Evolutionary conservation across 2,329 filamentous ascomycete genomes (phyloP), one percentile per base, ranked within the genome.

Genomic region (Blastomyces gilchristii): DNA sequence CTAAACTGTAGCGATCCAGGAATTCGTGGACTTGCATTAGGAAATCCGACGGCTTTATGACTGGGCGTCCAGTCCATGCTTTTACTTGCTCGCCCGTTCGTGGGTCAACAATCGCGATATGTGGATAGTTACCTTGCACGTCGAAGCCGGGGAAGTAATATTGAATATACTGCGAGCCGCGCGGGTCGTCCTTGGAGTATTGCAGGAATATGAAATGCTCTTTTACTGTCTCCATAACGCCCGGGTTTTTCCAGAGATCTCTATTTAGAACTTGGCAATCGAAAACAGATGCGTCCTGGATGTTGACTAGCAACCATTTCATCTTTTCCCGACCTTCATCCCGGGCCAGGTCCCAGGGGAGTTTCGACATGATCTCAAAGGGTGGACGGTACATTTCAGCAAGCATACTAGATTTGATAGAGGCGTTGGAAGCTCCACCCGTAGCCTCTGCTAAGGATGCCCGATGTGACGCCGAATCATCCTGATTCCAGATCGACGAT

Each of bases 121-220:
- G 92, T 6, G 94, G 94, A 73, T 95, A 99, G 69, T 92, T 91
- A 71, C 93, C 89, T n/a, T 86, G 83, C 71, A 88, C 88, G 70
- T 96, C 91, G 68, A 89, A 85, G 53, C 81, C 80, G 62, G 85
- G 83, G 72, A 97, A 92, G 78, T 99, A 99, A 75, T 96, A 96
- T 63, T 90, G 89, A 65, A 95, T 81, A 75, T 96, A 99, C 67
- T 91, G 86, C 67, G 85, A 81, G 0, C 90, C 90, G 47, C 87
- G 83, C 0, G 85, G 83, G 68, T 95, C 91, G 67, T 91, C 87
- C 76, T 96, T 96, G 68, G 87, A 86, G 78, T 94, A 97, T 72
- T 99, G 94, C 69, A 99, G 79, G 76, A 99, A 99, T 68, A 99
- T 83, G 73, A 99, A 99, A 77, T 95, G 92, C 72, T 97, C 93